These are phyloP conservation scores for Pleurotus salmoneostramineus DNA, from an alignment of 768 basidiomycete genomes.

Conservation along the genomic window DNA sequence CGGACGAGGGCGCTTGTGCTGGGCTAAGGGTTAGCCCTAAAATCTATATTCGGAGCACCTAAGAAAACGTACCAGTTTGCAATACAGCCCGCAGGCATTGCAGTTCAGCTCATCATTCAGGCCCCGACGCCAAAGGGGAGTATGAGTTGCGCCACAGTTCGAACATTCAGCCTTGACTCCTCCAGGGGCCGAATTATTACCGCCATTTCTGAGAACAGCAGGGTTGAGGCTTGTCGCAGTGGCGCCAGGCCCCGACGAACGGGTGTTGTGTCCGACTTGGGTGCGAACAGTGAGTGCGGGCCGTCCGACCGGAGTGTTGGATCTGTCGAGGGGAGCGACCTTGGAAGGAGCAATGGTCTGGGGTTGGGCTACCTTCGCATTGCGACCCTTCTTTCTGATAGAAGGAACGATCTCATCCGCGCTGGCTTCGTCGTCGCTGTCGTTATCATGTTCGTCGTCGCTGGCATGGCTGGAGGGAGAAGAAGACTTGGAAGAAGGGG, in stretches of 20 bases:
- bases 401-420: conserved; percentile 19
- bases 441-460: conserved; percentile 27
- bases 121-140: conserved; percentile 83
- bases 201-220: conserved; percentile 28
- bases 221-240: conserved; percentile 58
- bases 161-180: conserved; percentile 80
- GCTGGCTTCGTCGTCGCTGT: conserved; percentile 32
- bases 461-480: conserved; percentile 9
- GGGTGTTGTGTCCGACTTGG: conserved; percentile 38
- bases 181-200: conserved; percentile 42
- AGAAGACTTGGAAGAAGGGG: conserved; percentile 11
- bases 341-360: conserved; percentile 59
- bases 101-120: conserved; percentile 88
- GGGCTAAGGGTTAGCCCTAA: conserved; percentile 9
- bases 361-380: conserved; percentile 35
- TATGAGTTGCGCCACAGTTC: conserved; percentile 87
- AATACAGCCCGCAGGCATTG: conserved; percentile 86
- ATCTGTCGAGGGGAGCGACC: conserved; percentile 48
- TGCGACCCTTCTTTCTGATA: conserved; percentile 3
- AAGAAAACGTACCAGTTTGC: conserved; percentile 61
- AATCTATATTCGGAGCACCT: neutral
- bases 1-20: conserved; percentile 88
- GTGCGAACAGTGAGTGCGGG: conserved; percentile 65
- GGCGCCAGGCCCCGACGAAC: conserved; percentile 60
- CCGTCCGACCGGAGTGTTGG: conserved; percentile 38